Base-by-base conservation (phyloP, 139 green algal species). In the Asterochloris erici region DNA sequence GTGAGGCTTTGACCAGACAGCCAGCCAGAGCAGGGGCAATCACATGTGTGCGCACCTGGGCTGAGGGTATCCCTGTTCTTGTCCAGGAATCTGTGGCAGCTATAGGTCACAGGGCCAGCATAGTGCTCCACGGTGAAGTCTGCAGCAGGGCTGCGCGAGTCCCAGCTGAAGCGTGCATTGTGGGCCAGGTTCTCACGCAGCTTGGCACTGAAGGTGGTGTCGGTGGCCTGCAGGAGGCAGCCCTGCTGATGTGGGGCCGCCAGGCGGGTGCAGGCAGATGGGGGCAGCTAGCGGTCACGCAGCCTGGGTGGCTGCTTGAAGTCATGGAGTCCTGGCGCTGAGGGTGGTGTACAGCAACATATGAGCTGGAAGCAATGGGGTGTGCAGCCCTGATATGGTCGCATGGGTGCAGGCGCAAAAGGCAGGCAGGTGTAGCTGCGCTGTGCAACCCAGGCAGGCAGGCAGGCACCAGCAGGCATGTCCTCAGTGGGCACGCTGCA, bases 31-130 rank as follows among this genome's bases (percentile, higher is more conserved):
- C 4, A 6, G 38, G 4, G 38, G 38, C 38, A 54, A n/a, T 6
- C 38, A 54, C 14, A 27, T 1, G 21, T 11, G 9, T 14, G 68
- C 69, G 47, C 81, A 89, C 89, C 89, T 82, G 87, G 66, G 62
- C 85, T 92, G 14, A 96, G 85, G 28, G 89, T 91, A 12, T 97
- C 94, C 86, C 93, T 95, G 87, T 97, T 97, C 84, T 94, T 94
- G 64, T 93, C 90, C 87, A 94, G 75, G 29, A 94, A 79, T 13
- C 71, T 71, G 23, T 87, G 78, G 19, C 86, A 83, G 29, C 14
- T 68, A 82, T 94, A 94, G 47, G 78, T 82, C 71, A 94, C 90
- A 27, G 81, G 75, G 10, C 89, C 89, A 11, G 93, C 93, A 73
- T 96, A 97, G 83, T 97, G 93, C 27, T 94, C 87, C n/a, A 97